Evolutionary conservation across 176 grass and related monocot species (phyloP).

Genomic region (Elymus sibiricus): DNA sequence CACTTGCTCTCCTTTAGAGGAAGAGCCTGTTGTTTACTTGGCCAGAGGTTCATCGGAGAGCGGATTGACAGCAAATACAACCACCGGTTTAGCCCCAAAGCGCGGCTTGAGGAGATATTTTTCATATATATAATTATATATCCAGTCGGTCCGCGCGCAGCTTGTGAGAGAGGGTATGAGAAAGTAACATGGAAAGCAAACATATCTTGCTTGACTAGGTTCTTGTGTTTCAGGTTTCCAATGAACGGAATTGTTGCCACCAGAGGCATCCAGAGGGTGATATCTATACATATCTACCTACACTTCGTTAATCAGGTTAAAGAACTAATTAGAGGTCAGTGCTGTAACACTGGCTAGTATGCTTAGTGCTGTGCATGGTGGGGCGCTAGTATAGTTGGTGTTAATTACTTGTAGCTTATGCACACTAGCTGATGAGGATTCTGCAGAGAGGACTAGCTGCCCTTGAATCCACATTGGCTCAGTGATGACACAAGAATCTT

Average conservation of each 20-base stretch:
- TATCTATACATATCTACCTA: not conserved
- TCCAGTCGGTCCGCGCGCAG: not conserved
- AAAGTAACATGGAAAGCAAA: conserved; percentile 22
- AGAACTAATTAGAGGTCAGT: not conserved
- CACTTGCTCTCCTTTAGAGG: conserved; percentile 43
- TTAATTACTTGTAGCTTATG: conserved; percentile 1
- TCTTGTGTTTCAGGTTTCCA: conserved; percentile 32
- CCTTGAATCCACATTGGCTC: conserved; percentile 12
- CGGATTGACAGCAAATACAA: conserved; percentile 19
- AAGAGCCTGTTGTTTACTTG: conserved; percentile 35
- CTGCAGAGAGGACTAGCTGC: not conserved
- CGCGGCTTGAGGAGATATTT: not conserved
- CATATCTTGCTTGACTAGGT: conserved; percentile 31
- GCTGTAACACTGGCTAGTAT: not conserved
- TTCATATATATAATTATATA: not conserved
- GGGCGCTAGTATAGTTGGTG: not conserved
- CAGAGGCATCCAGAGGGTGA: not conserved
- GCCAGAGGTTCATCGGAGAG: conserved; percentile 27
- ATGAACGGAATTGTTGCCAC: conserved; percentile 35
- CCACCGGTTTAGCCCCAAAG: conserved; percentile 14
- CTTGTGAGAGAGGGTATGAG: not conserved
- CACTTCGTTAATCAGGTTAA: not conserved
- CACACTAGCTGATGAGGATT: not conserved
- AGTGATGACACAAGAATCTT: conserved; percentile 40
- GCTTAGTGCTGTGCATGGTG: not conserved